Conservation (phyloP, 352 stramenopile genomes). For the Globisporangium emineosum region DNA sequence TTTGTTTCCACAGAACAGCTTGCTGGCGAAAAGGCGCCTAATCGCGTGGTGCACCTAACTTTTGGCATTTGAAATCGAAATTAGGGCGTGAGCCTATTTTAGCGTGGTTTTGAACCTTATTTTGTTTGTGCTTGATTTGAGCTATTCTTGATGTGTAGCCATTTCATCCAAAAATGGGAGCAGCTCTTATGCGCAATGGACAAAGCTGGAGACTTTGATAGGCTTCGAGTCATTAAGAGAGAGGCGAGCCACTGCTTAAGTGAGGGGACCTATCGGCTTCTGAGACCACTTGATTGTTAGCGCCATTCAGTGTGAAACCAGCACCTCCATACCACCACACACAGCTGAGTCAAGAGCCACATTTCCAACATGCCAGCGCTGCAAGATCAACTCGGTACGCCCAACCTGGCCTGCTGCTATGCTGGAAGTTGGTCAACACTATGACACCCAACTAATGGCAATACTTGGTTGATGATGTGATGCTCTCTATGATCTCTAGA, state of each 20-base stretch:
- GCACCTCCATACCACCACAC: background rate
- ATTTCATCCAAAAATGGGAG: conserved; percentile 1
- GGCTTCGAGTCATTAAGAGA: background rate
- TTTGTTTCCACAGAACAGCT: background rate
- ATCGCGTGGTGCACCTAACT: background rate
- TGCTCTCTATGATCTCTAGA: conserved; percentile 24
- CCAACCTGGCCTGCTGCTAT: background rate
- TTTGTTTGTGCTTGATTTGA: background rate
- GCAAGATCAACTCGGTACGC: conserved; percentile 38
- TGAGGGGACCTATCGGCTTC: background rate
- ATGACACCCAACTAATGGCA: background rate
- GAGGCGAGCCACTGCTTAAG: background rate
- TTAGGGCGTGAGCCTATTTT: background rate
- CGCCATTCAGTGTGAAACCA: background rate
- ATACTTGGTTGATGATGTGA: background rate
- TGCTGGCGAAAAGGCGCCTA: conserved; percentile 2
- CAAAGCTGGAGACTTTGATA: too few relatives aligned
- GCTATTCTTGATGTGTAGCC: conserved; percentile 6
- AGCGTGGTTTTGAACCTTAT: background rate
- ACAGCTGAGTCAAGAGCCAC: background rate
- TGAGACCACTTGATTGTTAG: background rate
- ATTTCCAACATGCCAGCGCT: conserved; percentile 31
- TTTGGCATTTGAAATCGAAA: background rate
- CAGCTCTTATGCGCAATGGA: background rate
- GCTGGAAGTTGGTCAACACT: background rate